Conservation (phyloP, 208 protist species). For the Trichomonas vaginalis region DNA sequence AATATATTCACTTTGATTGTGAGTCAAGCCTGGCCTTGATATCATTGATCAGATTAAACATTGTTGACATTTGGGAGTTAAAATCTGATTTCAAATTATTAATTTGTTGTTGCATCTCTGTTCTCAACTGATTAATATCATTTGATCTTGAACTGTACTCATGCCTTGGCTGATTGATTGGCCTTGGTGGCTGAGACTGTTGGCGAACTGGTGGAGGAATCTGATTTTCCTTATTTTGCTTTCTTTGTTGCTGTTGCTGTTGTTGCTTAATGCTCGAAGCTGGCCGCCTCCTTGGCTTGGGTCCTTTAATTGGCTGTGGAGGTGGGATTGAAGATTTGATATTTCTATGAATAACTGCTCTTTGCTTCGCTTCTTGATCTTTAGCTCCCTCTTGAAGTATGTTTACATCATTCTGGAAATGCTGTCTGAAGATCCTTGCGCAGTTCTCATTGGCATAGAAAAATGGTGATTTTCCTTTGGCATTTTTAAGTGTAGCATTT, state of each 20-base stretch:
- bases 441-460: background rate
- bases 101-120: background rate
- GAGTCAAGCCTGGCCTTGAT: background rate
- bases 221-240: background rate
- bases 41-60: background rate
- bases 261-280: background rate
- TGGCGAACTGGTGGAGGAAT: background rate
- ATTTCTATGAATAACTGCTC: background rate
- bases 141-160: background rate
- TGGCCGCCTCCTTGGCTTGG: background rate
- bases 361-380: background rate
- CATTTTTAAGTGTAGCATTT: background rate
- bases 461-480: conserved; percentile 5
- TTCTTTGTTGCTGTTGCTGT: background rate
- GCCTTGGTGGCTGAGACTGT: background rate
- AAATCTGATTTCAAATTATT: background rate
- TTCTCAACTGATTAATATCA: background rate
- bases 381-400: background rate
- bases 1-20: background rate
- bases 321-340: background rate
- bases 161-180: background rate
- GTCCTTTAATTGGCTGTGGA: background rate
- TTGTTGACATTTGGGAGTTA: background rate
- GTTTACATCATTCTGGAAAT: background rate
- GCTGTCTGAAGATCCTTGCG: background rate